phyloP scores from a whole-genome alignment of 2,329 filamentous ascomycete species.

The Chrysoporthe austroafricana region DNA sequence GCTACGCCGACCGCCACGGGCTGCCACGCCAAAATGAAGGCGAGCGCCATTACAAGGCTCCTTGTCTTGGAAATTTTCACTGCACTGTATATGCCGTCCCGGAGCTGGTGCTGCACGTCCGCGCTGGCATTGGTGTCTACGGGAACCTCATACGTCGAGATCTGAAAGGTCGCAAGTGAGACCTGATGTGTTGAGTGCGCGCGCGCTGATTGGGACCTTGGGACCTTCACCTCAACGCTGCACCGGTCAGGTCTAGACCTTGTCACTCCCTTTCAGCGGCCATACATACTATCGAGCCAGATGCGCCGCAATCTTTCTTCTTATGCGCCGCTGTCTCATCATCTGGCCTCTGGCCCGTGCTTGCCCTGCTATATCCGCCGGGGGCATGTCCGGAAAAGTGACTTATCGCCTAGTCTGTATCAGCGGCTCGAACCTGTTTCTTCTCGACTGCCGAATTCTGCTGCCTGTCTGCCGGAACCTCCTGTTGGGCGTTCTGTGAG shows the following conservation, averaged over 20 bases:
- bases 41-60: too few relatives aligned
- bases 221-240: neutral
- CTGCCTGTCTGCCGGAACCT: neutral
- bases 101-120: neutral
- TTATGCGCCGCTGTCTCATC: constrained; percentile 2
- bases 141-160: neutral
- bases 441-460: neutral
- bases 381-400: neutral
- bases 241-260: neutral
- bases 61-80: neutral
- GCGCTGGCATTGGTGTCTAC: neutral
- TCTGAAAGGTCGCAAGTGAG: constrained; percentile 15
- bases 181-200: constrained; percentile 3
- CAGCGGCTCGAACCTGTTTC: neutral
- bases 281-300: neutral
- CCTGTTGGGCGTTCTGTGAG: neutral
- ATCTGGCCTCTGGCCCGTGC: neutral
- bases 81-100: neutral
- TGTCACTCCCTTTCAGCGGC: neutral
- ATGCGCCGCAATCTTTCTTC: neutral
- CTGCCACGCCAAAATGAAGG: neutral
- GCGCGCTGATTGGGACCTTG: neutral
- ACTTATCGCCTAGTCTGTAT: neutral
- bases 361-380: neutral
- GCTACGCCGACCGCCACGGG: neutral